Base-by-base conservation (phyloP, 2,329 filamentous ascomycete species). In the Endothia cerciana region DNA sequence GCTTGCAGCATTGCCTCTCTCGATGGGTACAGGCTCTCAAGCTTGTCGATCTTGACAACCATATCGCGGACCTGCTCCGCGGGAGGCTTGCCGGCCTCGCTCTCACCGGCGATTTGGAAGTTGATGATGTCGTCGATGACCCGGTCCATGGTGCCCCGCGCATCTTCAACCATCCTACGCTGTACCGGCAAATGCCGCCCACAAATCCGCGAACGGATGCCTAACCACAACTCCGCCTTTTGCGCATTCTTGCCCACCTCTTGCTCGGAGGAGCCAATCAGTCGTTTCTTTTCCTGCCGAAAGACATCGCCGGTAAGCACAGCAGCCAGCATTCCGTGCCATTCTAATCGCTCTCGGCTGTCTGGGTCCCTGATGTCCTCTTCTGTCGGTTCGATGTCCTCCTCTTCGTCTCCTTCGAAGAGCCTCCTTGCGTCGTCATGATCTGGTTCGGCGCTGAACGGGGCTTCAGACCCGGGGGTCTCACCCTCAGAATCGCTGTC, bases 301-400 rank as follows among this genome's bases (percentile, higher is more conserved):
- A 99, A 94, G 10, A 99, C 95, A 76, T 99, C 95, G 70, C 95
- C 95, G 0, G 94, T 97, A 71, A 99, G 81, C 4, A 99, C 95
- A 17, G 94, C 96, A 67, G 94, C 92, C 65, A 99, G 81, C 95
- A 99, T 99, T 3, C 93, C 93, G 78, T 99, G 94, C 95, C 95
- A 99, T 78, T 99, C 95, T 30, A 99, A 82, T 55, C 94, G 85
- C 77, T 98, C 95, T 68, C 94, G 86, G 74, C 94, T 97, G 69
- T 89, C 88, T 0, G 93, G 91, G 72, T 97, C 91, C 77, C 91
- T 91, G 62, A 98, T 79, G 76, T 99, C 95, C 73, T 98, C 95
- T 30, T 92, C 85, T 3, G 92, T 95, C 0, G 94, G 94, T 72
- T 95, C 91, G 70, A 93, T 87, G 71, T 95, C 91, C 73, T 97